Base-by-base conservation (phyloP, 176 grass and related monocot genomes). In the Musa troglodytarum region DNA sequence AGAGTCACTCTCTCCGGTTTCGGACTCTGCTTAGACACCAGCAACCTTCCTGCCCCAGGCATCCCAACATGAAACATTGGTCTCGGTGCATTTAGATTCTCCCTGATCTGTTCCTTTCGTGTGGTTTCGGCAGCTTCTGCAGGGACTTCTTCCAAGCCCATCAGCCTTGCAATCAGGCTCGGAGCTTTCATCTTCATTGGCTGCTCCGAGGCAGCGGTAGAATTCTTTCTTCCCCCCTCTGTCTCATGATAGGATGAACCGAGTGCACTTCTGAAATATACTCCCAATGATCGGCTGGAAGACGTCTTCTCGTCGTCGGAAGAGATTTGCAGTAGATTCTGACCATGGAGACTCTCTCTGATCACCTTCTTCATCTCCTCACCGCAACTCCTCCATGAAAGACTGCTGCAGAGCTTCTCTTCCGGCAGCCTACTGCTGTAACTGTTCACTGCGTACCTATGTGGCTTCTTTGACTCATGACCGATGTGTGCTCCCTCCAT, bases 91-190 rank as follows among this genome's bases (percentile, higher is more conserved):
- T 23, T 49, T 10, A 49, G 67, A 69, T 16, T 69, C 29, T 69
- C 67, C 29, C 67, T 19, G 11, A 49, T 49, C 7, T 9, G 34
- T 17, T n/a, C 13, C 7, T 28, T n/a, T 1, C 9, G 49, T 29
- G 9, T 12, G 8, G 68, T 6, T n/a, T 19, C 68, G 3, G 29
- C 34, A 15, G 66, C 72, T 28, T 28, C 53, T 74, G 52, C 52
- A 74, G 72, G 72, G 53, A 74, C 11, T 56, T 25, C 72, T 24
- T 74, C 72, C 13, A 74, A 28, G 52, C 72, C 72, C 72, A 74
- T 74, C 6, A 74, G 72, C 52, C 72, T 74, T 28, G 72, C 72
- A 29, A 58, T 74, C 72, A 74, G 34, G 25, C 57, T 74, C 15
- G 72, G 72, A 10, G 53, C 3, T 74, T 16, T n/a, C 72, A 74